A percentile compares a stretch with the other conserved stretches of the same genome.
phyloP scores from a whole-genome alignment of 23 red algal species.

The Gracilaria domingensis region DNA sequence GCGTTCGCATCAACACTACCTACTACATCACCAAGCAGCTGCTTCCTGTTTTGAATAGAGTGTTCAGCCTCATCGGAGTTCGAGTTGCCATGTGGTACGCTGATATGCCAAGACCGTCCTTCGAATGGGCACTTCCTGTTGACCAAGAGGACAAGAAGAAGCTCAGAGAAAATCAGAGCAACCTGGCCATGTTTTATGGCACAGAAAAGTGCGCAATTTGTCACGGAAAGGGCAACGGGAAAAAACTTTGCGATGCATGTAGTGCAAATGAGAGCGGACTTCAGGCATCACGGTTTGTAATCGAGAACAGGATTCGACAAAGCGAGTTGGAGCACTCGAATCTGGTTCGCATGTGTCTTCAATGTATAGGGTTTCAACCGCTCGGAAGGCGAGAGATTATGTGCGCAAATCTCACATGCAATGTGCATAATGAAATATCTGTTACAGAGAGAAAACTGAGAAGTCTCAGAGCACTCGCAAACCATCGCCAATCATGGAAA shows the following conservation, averaged over 20 bases:
- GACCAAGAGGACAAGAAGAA: neutral
- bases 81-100: slow-evolving; percentile 81
- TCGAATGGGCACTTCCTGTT: slow-evolving; percentile 9
- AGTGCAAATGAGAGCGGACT: slow-evolving; percentile 1
- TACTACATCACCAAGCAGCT: slow-evolving; percentile 98
- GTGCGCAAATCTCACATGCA: slow-evolving; percentile 37
- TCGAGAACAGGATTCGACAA: slow-evolving; percentile 34
- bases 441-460: slow-evolving; percentile 22
- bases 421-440: slow-evolving; percentile 22
- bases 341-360: slow-evolving; percentile 31
- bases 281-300: slow-evolving; percentile 59
- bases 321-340: neutral
- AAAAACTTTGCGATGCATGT: slow-evolving; percentile 44
- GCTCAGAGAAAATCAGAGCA: slow-evolving; percentile 50
- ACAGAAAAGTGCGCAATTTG: slow-evolving; percentile 51
- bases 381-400: slow-evolving; percentile 30
- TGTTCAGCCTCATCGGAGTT: slow-evolving; percentile 82
- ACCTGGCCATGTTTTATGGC: slow-evolving; percentile 55
- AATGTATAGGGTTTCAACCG: slow-evolving; percentile 34
- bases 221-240: slow-evolving; percentile 28
- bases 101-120: slow-evolving; percentile 71
- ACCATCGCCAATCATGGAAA: slow-evolving; percentile 26
- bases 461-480: neutral
- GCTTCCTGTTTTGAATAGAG: slow-evolving; percentile 82
- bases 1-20: slow-evolving; percentile 81